A percentile compares a stretch with the other conserved stretches of the same genome.
These are phyloP conservation scores for Neckera pumila DNA, from an alignment of 225 moss, liverwort and hornwort genomes.

Conservation along the genomic window DNA sequence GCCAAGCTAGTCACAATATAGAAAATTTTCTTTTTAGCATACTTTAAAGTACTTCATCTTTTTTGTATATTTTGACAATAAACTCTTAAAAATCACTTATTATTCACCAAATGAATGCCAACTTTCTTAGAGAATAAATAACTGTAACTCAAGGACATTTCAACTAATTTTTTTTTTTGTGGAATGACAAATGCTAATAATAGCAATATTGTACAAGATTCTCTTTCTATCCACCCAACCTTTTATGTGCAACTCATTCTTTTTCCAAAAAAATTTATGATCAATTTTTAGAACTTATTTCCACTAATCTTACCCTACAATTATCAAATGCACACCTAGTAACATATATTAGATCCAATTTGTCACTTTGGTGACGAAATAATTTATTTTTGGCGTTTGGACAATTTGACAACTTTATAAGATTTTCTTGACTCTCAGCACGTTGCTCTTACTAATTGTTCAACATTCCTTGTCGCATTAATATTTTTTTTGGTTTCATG, in stretches of 20 bases:
- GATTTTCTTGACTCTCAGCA: too few species aligned
- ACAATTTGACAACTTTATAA: too few species aligned
- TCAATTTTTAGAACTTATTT: background rate
- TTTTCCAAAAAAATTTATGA: background rate
- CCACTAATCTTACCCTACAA: too few species aligned
- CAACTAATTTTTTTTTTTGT: background rate
- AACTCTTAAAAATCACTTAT: background rate
- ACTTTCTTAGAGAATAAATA: background rate
- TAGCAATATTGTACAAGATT: background rate
- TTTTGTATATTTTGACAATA: background rate
- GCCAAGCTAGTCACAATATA: accelerated
- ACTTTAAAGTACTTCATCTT: accelerated
- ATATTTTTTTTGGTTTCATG: too few species aligned
- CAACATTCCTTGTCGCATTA: too few species aligned
- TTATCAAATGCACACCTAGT: too few species aligned
- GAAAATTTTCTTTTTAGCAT: background rate
- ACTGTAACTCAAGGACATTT: background rate
- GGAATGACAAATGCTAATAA: background rate
- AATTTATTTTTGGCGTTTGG: too few species aligned
- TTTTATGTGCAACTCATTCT: background rate
- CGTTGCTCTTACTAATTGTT: too few species aligned
- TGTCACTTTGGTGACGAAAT: too few species aligned
- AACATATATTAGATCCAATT: too few species aligned
- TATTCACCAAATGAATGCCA: background rate
- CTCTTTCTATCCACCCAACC: background rate